A percentile compares a stretch with the other conserved stretches of the same genome.
Evolutionary conservation across 441 rosid genomes (phyloP).

Genomic region (Euphorbia schlechtendalii): DNA sequence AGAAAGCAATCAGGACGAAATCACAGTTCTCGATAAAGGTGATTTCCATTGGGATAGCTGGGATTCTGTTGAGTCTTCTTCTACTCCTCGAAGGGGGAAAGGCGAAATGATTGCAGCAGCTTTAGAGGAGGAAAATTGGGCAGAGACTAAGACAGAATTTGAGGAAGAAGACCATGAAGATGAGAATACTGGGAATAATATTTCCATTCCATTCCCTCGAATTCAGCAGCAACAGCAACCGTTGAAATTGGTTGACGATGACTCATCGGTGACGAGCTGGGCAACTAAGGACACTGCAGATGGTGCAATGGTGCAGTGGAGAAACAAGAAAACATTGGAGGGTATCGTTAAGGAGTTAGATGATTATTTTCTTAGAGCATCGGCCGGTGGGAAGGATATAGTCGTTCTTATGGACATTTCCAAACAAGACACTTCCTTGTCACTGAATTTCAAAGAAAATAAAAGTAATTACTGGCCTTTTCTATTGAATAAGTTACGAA

Average conservation of each 20-base stretch:
- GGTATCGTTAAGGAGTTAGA: slow-evolving; percentile 67
- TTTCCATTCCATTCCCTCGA: slow-evolving; percentile 27
- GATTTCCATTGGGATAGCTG: slow-evolving; percentile 40
- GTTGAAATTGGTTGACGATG: slow-evolving; percentile 45
- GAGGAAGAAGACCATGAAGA: slow-evolving; percentile 54
- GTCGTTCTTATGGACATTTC: slow-evolving; percentile 67
- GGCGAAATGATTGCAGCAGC: slow-evolving; percentile 31
- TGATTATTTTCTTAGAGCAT: slow-evolving; percentile 84
- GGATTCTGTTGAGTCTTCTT: slow-evolving; percentile 40
- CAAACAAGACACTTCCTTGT: slow-evolving; percentile 41
- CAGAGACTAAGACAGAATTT: slow-evolving; percentile 61
- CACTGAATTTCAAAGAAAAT: slow-evolving; percentile 46
- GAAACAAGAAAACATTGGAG: slow-evolving; percentile 60
- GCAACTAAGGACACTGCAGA: slow-evolving; percentile 41
- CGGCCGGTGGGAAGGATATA: slow-evolving; percentile 63
- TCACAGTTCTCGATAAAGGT: slow-evolving; percentile 30
- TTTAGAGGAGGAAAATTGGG: slow-evolving; percentile 64
- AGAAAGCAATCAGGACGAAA: slow-evolving; percentile 36
- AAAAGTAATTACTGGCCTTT: slow-evolving; percentile 43
- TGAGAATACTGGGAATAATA: slow-evolving; percentile 25
- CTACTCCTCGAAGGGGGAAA: slow-evolving; percentile 19
- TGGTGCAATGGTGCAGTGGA: slow-evolving; percentile 32
- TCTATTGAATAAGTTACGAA: neutral
- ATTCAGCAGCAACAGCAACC: slow-evolving; percentile 32
- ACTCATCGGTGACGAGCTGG: slow-evolving; percentile 53